These are phyloP conservation scores for Xylariomycetidae sp. DNA, from an alignment of 2,329 filamentous ascomycete species.

Conservation along the genomic window DNA sequence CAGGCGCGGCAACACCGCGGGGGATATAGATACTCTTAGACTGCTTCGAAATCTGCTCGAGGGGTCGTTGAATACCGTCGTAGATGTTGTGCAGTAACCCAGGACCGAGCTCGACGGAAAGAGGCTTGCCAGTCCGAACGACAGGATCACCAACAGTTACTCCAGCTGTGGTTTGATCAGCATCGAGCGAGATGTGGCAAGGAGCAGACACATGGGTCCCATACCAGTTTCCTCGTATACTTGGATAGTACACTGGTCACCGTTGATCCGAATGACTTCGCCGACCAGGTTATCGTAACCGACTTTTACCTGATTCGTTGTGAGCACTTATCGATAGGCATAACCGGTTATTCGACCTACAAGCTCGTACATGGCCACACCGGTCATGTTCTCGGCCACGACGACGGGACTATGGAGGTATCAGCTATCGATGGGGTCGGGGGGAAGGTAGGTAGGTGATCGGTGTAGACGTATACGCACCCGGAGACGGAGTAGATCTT, in stretches of 20 bases:
- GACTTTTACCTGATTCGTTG: slow-evolving; percentile 68
- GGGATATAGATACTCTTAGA: slow-evolving; percentile 95
- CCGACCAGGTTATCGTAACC: slow-evolving; percentile 88
- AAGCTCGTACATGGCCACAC: slow-evolving; percentile 99
- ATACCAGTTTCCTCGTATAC: slow-evolving; percentile 98
- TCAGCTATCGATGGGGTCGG: not conserved
- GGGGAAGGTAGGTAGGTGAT: slow-evolving; percentile 2
- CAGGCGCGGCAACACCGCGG: slow-evolving; percentile 82
- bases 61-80: slow-evolving; percentile 95
- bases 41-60: slow-evolving; percentile 73
- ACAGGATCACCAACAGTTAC: slow-evolving; percentile 96
- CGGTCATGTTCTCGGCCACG: slow-evolving; percentile 96
- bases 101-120: slow-evolving; percentile 95
- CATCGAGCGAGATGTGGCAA: too few species aligned
- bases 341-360: slow-evolving; percentile 42
- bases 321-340: slow-evolving; percentile 3
- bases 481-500: slow-evolving; percentile 61
- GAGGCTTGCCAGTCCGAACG: slow-evolving; percentile 81
- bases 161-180: too few species aligned
- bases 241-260: slow-evolving; percentile 93
- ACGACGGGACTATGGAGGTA: slow-evolving; percentile 68
- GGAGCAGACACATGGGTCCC: too few species aligned
- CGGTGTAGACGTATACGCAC: slow-evolving; percentile 35
- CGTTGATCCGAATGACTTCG: slow-evolving; percentile 96
- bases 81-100: slow-evolving; percentile 99